Evolutionary conservation across 805 yeast genomes (phyloP), one percentile per base, ranked within the genome.

Genomic region (Metschnikowia baotianmanensis): DNA sequence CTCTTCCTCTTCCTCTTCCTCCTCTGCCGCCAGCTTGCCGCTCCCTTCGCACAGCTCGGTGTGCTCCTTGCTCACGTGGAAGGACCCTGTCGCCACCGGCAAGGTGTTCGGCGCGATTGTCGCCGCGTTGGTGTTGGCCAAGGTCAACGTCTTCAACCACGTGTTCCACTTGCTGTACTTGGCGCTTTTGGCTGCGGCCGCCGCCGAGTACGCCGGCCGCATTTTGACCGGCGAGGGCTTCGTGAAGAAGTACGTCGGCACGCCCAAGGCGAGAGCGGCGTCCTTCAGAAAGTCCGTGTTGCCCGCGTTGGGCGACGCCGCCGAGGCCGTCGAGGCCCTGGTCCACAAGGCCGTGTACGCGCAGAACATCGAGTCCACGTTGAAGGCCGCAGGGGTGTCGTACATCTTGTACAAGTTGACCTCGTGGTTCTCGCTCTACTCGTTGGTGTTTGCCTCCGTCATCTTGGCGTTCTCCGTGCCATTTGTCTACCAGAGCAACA

Each of bases 191-290:
- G 68, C 76, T 21, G 75, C 91, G 36, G 93, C 89, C 38, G 71
- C 77, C 42, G 85, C 82, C 41, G 97, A 90, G 70, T 85, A 82
- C 58, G 71, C 74, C 42, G 84, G 95, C 47, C 83, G 83, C 58
- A 54, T 79, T 31, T 65, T 83, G 51, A 74, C 86, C 36, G 96
- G 96, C 50, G 71, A 74, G 57, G 96, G 97, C 15, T 73, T 90
- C 48, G 82, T 91, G 46, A 76, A 89, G 46, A 78, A 81, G 55
- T 80, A 84, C 72, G 82, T 76, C 61, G 87, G 93, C 40, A 68
- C 77, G n/a, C 58, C 64, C 34, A 55, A 58, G 42, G 53, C 71
- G 5, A 57, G 53, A 43, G 65, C 74, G 56, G 53, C 58, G 53
- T 47, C 53, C 33, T 45, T 69, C 56, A 63, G 69, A 48, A 58